Percentiles rank a stretch among this genome's conserved stretches.
These are phyloP conservation scores for Sordariomycetes sp. DNA, from an alignment of 2,329 filamentous ascomycete genomes.

Conservation along the genomic window DNA sequence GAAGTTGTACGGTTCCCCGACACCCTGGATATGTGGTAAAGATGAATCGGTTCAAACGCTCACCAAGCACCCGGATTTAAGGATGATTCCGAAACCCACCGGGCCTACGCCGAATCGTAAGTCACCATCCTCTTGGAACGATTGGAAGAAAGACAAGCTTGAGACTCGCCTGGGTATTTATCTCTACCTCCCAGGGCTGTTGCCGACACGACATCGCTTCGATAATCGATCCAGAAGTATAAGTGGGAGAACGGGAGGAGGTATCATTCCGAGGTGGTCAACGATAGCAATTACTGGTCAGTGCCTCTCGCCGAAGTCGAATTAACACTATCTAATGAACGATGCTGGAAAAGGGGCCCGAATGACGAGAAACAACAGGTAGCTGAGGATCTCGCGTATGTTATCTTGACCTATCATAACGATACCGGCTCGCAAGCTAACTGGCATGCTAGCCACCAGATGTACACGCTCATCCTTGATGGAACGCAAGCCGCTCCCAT, in stretches of 20 bases:
- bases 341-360: slow-evolving; percentile 10
- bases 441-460: too few species aligned
- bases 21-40: neutral
- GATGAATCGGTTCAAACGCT: neutral
- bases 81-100: neutral
- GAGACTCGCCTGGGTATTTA: too few species aligned
- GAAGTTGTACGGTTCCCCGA: neutral
- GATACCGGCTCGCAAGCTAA: slow-evolving; percentile 26
- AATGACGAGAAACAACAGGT: slow-evolving; percentile 15
- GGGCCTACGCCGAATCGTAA: neutral
- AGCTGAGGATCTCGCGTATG: slow-evolving; percentile 14
- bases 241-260: slow-evolving; percentile 30
- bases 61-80: neutral
- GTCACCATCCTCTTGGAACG: neutral
- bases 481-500: too few species aligned
- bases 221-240: slow-evolving; percentile 27
- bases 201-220: slow-evolving; percentile 15
- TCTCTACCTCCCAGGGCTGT: neutral
- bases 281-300: slow-evolving; percentile 22
- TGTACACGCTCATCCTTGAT: too few species aligned
- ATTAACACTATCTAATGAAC: neutral
- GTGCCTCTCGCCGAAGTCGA: neutral
- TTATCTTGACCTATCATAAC: neutral
- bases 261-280: slow-evolving; percentile 24
- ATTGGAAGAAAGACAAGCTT: too few species aligned